Evolutionary conservation across 1,284 basidiomycete genomes (phyloP).

Genomic region (Apiotrichum porosum): DNA sequence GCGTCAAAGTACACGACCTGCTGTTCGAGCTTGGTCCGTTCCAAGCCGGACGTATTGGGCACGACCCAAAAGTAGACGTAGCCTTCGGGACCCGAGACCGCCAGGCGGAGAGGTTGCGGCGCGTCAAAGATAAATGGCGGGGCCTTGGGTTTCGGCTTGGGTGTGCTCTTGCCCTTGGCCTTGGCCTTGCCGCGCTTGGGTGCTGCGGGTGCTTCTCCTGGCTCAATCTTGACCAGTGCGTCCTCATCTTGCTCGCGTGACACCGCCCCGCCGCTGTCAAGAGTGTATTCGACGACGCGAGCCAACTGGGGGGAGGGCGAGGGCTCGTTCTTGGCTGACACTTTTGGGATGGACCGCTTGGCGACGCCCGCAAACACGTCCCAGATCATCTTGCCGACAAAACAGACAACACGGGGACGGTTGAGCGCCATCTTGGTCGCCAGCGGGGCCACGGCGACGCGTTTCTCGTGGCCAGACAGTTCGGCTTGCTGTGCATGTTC

Average conservation of each 20-base stretch:
- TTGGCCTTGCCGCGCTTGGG: neutral
- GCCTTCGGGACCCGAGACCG: neutral
- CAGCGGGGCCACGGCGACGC: constrained; percentile 53
- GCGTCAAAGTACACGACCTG: constrained; percentile 9
- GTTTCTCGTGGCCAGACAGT: constrained; percentile 56
- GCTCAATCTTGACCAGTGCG: constrained; percentile 1
- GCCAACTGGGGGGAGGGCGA: neutral
- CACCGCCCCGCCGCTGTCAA: neutral
- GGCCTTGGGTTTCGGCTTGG: constrained; percentile 2
- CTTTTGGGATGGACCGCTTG: neutral
- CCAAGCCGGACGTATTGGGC: constrained; percentile 47
- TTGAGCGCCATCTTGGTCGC: constrained; percentile 57
- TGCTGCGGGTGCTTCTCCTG: neutral
- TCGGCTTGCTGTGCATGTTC: constrained; percentile 43
- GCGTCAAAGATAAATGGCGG: constrained; percentile 1
- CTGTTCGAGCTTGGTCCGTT: constrained; percentile 29
- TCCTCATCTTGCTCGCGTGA: neutral
- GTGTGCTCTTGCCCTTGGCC: neutral
- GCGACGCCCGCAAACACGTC: constrained; percentile 53
- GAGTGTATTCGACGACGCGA: neutral
- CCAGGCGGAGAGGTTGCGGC: constrained; percentile 5
- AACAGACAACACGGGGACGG: constrained; percentile 61
- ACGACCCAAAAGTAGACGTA: constrained; percentile 48
- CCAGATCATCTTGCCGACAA: constrained; percentile 68
- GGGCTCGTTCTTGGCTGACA: neutral